These are phyloP conservation scores for Lactifluus pinguis DNA, from an alignment of 768 basidiomycete species.

Conservation along the genomic window DNA sequence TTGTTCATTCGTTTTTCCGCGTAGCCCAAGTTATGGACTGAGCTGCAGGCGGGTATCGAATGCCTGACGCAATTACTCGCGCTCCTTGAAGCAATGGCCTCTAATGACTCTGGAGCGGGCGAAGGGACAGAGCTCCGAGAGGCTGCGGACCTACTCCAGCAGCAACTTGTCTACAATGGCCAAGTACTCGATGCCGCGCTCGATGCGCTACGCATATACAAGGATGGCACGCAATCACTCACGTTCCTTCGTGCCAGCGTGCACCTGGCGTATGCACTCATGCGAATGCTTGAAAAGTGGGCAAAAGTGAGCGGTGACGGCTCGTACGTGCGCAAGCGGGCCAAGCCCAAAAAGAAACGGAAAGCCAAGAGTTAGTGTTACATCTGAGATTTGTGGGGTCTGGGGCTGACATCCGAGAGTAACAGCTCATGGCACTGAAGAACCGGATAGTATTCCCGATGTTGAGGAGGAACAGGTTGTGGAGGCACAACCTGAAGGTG, in stretches of 20 bases:
- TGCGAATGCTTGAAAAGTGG: slow-evolving; percentile 86
- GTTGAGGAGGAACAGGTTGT: slow-evolving; percentile 55
- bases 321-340: slow-evolving; percentile 64
- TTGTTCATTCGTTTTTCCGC: background rate
- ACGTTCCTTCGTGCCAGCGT: slow-evolving; percentile 85
- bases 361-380: slow-evolving; percentile 25
- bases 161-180: slow-evolving; percentile 91
- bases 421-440: slow-evolving; percentile 25
- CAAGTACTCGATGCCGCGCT: slow-evolving; percentile 86
- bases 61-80: slow-evolving; percentile 88
- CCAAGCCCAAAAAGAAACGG: slow-evolving; percentile 44
- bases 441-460: slow-evolving; percentile 44
- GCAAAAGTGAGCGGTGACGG: slow-evolving; percentile 54
- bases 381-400: background rate
- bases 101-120: slow-evolving; percentile 38
- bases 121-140: slow-evolving; percentile 38
- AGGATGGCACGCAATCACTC: slow-evolving; percentile 65
- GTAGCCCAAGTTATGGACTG: slow-evolving; percentile 90
- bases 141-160: slow-evolving; percentile 71
- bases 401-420: background rate
- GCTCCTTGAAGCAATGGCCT: slow-evolving; percentile 78
- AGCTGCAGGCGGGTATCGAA: slow-evolving; percentile 89
- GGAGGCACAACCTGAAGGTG: slow-evolving; percentile 35
- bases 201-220: slow-evolving; percentile 69
- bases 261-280: slow-evolving; percentile 72